Conservation (phyloP, 139 green algal species). For the Spirogloea muscicola region DNA sequence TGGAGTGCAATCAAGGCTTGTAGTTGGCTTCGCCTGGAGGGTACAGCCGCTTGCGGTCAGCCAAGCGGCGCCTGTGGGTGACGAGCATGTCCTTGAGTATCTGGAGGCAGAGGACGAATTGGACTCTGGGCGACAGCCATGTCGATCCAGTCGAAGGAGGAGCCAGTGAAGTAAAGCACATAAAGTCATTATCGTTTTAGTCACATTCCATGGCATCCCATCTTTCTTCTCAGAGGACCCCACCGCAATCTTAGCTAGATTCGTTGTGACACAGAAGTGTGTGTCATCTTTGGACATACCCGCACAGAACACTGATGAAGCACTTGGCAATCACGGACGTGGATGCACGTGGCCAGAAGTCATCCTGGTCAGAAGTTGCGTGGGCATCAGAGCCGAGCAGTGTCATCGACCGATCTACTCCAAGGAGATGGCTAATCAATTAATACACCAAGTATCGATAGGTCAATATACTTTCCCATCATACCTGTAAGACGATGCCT, state of each 20-base stretch:
- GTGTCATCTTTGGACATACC: neutral
- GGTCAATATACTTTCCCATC: neutral
- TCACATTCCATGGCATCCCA: neutral
- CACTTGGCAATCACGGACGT: constrained; percentile 21
- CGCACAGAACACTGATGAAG: constrained; percentile 6
- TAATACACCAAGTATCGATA: neutral
- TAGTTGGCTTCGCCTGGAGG: constrained; percentile 3
- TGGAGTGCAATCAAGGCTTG: neutral
- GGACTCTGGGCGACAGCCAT: neutral
- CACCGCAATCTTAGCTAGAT: neutral
- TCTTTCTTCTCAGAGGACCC: neutral
- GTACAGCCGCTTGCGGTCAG: constrained; percentile 14
- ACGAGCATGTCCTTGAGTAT: constrained; percentile 17
- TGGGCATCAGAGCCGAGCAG: neutral
- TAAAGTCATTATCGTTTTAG: neutral
- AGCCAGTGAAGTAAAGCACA: neutral
- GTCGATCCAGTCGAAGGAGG: neutral
- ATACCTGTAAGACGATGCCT: constrained; percentile 33
- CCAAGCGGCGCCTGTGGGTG: constrained; percentile 8
- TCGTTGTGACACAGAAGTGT: neutral
- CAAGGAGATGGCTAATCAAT: neutral
- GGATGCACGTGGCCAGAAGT: constrained; percentile 20
- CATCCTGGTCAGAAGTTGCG: neutral
- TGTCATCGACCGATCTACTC: neutral
- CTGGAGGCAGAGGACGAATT: constrained; percentile 1